A percentile compares a stretch with the other conserved stretches of the same genome.
phyloP scores from a whole-genome alignment of 2,329 filamentous ascomycete genomes.

The Neopestalotiopsis clavispora region DNA sequence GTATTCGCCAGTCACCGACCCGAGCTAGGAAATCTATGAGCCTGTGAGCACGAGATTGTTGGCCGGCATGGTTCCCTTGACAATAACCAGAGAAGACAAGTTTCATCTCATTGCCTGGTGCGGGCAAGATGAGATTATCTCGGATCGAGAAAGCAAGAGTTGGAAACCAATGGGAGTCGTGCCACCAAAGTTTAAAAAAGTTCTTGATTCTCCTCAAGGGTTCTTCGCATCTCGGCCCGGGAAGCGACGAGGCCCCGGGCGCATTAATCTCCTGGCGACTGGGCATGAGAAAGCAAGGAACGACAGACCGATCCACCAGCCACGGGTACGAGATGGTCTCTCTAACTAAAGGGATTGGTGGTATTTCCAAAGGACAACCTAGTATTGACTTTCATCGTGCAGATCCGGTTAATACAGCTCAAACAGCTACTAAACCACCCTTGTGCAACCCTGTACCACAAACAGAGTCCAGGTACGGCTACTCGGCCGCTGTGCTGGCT shows the following conservation, averaged over 20 bases:
- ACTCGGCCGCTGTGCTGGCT: too few relatives aligned
- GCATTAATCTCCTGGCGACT: neutral
- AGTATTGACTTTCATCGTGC: neutral
- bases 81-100: neutral
- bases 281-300: neutral
- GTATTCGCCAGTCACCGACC: too few relatives aligned
- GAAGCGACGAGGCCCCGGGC: neutral
- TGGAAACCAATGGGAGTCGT: slow-evolving; percentile 8
- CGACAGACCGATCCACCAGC: neutral
- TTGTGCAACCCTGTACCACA: neutral
- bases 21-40: too few relatives aligned
- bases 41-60: too few relatives aligned
- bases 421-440: neutral
- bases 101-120: neutral
- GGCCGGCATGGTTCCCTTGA: neutral
- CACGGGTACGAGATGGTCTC: too few relatives aligned
- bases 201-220: neutral
- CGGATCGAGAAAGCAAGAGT: neutral
- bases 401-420: slow-evolving; percentile 1
- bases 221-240: neutral
- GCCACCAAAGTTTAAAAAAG: neutral
- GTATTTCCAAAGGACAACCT: neutral
- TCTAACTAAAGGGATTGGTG: neutral
- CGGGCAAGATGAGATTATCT: neutral
- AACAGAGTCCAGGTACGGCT: too few relatives aligned